Percentiles rank a stretch among this genome's conserved stretches.
phyloP scores from a whole-genome alignment of 225 moss, liverwort and hornwort genomes.

The Physcomitrellopsis africana region DNA sequence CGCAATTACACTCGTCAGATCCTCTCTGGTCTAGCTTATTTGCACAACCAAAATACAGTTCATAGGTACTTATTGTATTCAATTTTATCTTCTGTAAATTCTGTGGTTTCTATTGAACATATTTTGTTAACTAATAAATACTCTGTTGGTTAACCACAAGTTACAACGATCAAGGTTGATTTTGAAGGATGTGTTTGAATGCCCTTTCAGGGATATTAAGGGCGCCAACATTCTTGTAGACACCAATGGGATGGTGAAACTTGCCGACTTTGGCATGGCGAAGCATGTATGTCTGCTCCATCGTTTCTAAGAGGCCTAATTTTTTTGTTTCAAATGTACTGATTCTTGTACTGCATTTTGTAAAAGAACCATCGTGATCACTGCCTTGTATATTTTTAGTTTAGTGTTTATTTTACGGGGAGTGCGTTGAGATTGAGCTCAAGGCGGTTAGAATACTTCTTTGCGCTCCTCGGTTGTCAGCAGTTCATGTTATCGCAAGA shows the following conservation, averaged over 20 bases:
- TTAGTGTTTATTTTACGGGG: not conserved
- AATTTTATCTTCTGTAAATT: not conserved
- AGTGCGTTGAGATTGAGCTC: not conserved
- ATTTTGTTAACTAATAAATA: not conserved
- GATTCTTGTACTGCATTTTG: not conserved
- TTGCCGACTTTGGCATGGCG: constrained; percentile 98
- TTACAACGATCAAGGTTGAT: not conserved
- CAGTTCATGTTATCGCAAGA: not conserved
- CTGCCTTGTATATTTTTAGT: not conserved
- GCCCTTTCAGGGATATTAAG: constrained; percentile 83
- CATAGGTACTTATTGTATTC: constrained; percentile 66
- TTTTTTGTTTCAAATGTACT: not conserved
- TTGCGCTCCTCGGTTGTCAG: constrained; percentile 15
- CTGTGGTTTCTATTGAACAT: constrained; percentile 19
- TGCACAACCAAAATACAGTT: constrained; percentile 87
- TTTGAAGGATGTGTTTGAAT: constrained; percentile 3
- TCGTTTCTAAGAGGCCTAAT: constrained; percentile 6
- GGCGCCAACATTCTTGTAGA: constrained; percentile 99
- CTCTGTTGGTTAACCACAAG: not conserved
- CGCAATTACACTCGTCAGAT: constrained; percentile 97
- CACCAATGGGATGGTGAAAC: constrained; percentile 85
- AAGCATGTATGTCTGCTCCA: constrained; percentile 66
- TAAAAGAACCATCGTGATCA: not conserved
- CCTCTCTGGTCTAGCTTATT: constrained; percentile 82
- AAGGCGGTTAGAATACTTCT: not conserved